Evolutionary conservation across 768 basidiomycete genomes (phyloP).

Genomic region (Russula emetica): DNA sequence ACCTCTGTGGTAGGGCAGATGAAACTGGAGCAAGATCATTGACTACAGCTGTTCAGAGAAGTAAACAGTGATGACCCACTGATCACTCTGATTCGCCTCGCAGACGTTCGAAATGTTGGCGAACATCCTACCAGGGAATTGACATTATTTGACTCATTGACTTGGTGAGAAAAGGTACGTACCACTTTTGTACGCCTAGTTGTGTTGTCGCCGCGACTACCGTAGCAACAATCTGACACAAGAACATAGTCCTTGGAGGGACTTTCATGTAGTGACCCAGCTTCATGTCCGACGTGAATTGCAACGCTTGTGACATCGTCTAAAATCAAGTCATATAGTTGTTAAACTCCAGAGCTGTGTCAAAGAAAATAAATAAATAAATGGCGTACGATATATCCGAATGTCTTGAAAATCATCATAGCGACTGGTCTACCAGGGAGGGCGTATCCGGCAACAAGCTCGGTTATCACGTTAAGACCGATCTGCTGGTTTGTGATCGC

Average conservation of each 20-base stretch:
- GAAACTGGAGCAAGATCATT: slow-evolving; percentile 15
- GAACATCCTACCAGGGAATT: slow-evolving; percentile 44
- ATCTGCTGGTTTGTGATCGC: slow-evolving; percentile 79
- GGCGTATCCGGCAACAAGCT: slow-evolving; percentile 62
- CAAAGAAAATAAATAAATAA: background rate
- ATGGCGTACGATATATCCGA: slow-evolving; percentile 24
- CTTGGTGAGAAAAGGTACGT: background rate
- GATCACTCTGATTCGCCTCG: slow-evolving; percentile 44
- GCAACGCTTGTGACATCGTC: slow-evolving; percentile 46
- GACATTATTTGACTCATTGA: background rate
- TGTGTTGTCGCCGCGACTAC: slow-evolving; percentile 61
- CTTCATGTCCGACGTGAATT: slow-evolving; percentile 74
- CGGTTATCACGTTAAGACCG: slow-evolving; percentile 64
- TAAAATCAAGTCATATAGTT: background rate
- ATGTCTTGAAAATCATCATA: slow-evolving; percentile 73
- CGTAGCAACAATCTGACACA: slow-evolving; percentile 53
- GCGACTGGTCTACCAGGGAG: slow-evolving; percentile 64
- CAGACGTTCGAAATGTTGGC: slow-evolving; percentile 64
- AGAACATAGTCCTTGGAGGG: slow-evolving; percentile 35
- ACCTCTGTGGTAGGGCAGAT: slow-evolving; percentile 25
- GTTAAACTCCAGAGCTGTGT: background rate
- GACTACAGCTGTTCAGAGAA: background rate
- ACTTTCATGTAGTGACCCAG: slow-evolving; percentile 73
- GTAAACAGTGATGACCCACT: slow-evolving; percentile 5
- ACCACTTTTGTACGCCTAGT: slow-evolving; percentile 57